Evolutionary conservation across 345 rosid genomes (phyloP).

Genomic region (Bruguiera parviflora): DNA sequence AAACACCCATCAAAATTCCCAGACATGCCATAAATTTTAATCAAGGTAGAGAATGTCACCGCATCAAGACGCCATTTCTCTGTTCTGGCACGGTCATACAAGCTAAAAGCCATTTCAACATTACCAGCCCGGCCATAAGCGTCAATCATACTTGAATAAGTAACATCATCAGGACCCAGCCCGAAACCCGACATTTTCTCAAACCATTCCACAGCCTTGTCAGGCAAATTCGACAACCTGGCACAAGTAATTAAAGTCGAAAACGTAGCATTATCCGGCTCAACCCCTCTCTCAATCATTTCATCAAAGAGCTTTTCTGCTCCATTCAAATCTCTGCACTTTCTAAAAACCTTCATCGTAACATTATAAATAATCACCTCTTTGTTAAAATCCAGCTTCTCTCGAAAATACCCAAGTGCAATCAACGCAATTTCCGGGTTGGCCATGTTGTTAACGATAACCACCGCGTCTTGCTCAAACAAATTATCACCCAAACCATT

Average conservation of each 20-base stretch:
- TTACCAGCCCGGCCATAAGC: conserved; percentile 77
- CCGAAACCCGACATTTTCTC: conserved; percentile 73
- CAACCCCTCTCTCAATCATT: conserved; percentile 66
- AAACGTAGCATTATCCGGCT: conserved; percentile 73
- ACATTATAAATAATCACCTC: conserved; percentile 78
- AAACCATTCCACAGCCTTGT: conserved; percentile 79
- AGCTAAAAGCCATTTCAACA: conserved; percentile 65
- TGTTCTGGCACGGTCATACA: conserved; percentile 87
- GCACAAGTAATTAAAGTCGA: conserved; percentile 74
- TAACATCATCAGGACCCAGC: conserved; percentile 66
- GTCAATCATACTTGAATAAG: conserved; percentile 69
- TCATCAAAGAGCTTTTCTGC: conserved; percentile 70
- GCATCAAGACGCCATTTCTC: conserved; percentile 79
- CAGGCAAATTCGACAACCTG: conserved; percentile 51
- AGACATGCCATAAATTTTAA: conserved; percentile 53
- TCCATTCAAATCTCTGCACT: conserved; percentile 52
- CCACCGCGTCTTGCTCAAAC: conserved; percentile 75
- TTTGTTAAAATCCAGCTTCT: conserved; percentile 38
- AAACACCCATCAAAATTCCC: conserved; percentile 90
- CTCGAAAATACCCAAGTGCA: conserved; percentile 47
- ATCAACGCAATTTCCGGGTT: conserved; percentile 60
- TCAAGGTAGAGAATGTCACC: conserved; percentile 62
- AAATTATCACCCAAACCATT: conserved; percentile 46
- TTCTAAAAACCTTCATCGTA: conserved; percentile 65
- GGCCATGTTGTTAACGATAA: conserved; percentile 73